Conservation (phyloP, 78 protist genomes). For the Emiliania huxleyi region DNA sequence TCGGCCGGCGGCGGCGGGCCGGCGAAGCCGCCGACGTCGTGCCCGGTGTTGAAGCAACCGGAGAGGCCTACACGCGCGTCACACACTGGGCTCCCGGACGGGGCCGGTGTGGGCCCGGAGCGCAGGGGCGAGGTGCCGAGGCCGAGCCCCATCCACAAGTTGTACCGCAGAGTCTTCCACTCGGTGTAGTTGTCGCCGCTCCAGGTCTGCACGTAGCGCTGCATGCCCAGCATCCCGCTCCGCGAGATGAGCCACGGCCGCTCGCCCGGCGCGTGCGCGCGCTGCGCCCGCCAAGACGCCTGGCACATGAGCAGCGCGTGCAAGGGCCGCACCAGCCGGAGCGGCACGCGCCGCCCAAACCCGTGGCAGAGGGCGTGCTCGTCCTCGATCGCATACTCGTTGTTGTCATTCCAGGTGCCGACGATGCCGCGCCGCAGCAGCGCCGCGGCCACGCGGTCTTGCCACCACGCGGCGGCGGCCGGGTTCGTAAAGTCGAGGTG, state of each 20-base stretch:
- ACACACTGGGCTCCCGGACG: too few species aligned
- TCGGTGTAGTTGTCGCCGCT: not conserved
- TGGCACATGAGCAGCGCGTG: not conserved
- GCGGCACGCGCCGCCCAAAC: not conserved
- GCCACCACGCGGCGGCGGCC: not conserved
- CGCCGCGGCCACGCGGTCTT: not conserved
- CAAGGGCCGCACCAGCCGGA: not conserved
- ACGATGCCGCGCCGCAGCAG: not conserved
- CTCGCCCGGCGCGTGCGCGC: not conserved
- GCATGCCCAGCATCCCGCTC: not conserved
- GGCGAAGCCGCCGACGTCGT: not conserved
- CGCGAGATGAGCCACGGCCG: conserved; percentile 11
- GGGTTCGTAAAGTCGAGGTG: not conserved
- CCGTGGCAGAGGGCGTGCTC: not conserved
- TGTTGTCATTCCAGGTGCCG: not conserved
- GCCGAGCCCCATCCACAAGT: not conserved
- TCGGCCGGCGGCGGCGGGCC: not conserved
- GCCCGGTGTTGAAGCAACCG: not conserved
- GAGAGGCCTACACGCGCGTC: too few species aligned
- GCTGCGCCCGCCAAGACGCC: not conserved
- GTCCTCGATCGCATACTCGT: not conserved
- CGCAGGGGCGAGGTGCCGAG: too few species aligned
- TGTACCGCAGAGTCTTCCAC: not conserved
- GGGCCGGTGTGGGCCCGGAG: too few species aligned
- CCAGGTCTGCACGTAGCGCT: not conserved